phyloP scores from a whole-genome alignment of 2,329 filamentous ascomycete genomes.

The Arachnomyces sp. region DNA sequence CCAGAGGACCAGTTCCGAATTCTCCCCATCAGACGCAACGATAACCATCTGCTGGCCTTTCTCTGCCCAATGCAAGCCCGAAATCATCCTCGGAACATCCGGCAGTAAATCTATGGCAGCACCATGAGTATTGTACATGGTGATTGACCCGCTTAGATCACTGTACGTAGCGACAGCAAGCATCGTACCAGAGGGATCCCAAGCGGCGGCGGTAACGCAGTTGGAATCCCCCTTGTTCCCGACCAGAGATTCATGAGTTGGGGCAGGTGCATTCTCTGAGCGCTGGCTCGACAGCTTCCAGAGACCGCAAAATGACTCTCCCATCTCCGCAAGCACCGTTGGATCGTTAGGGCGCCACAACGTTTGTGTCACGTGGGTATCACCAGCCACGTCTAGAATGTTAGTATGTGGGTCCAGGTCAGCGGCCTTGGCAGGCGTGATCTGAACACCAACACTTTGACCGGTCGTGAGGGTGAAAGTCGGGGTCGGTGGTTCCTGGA shows the following conservation, averaged over 20 bases:
- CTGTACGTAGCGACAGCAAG: slow-evolving; percentile 41
- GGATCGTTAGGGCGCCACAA: slow-evolving; percentile 40
- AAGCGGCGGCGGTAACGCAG: slow-evolving; percentile 39
- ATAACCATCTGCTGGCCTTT: slow-evolving; percentile 33
- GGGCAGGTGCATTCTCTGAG: slow-evolving; percentile 15
- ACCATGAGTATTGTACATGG: slow-evolving; percentile 38
- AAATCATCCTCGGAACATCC: slow-evolving; percentile 38
- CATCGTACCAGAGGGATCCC: slow-evolving; percentile 38
- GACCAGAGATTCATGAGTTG: slow-evolving; percentile 29
- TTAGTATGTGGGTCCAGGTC: slow-evolving; percentile 39
- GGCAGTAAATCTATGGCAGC: slow-evolving; percentile 39
- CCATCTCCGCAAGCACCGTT: slow-evolving; percentile 33
- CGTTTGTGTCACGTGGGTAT: slow-evolving; percentile 33
- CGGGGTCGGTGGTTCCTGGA: slow-evolving; percentile 24
- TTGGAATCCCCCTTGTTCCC: slow-evolving; percentile 25
- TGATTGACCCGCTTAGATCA: slow-evolving; percentile 35
- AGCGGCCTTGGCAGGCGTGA: slow-evolving; percentile 40
- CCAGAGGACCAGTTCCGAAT: slow-evolving; percentile 38
- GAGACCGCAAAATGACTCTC: slow-evolving; percentile 38
- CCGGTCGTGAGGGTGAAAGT: slow-evolving; percentile 37
- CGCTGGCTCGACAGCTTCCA: slow-evolving; percentile 33
- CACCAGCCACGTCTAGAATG: slow-evolving; percentile 30
- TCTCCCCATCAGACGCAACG: slow-evolving; percentile 35
- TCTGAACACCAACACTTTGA: slow-evolving; percentile 41
- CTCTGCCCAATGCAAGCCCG: slow-evolving; percentile 35